Conservation (phyloP, 495 filamentous ascomycete species). For the Xylaria grammica region DNA sequence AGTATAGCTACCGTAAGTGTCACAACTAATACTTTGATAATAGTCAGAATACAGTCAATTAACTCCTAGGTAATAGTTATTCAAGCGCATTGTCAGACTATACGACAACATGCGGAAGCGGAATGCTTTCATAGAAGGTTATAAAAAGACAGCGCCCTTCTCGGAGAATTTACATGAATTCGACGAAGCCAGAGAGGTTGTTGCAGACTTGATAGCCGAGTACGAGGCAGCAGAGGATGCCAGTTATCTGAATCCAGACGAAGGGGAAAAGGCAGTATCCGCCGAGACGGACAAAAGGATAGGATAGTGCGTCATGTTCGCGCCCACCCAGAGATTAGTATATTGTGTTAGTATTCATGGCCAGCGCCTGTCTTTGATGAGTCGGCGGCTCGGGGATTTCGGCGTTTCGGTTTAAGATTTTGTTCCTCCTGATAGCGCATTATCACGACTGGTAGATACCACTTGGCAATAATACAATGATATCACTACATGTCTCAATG, state of each 20-base stretch:
- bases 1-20: constrained; percentile 81
- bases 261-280: constrained; percentile 51
- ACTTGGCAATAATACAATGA: constrained; percentile 15
- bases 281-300: constrained; percentile 54
- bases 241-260: constrained; percentile 79
- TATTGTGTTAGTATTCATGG: constrained; percentile 10
- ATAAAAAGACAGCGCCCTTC: constrained; percentile 94
- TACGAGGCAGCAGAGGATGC: constrained; percentile 94
- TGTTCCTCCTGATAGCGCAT: constrained; percentile 5
- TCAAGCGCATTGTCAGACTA: constrained; percentile 88
- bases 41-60: not conserved
- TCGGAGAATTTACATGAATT: constrained; percentile 90
- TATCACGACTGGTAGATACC: constrained; percentile 21
- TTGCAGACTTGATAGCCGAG: constrained; percentile 85
- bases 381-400: not conserved
- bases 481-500: constrained; percentile 2
- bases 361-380: not conserved
- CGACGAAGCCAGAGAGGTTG: constrained; percentile 89
- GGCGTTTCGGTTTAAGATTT: constrained; percentile 22
- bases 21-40: not conserved
- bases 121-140: constrained; percentile 93
- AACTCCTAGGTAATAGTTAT: constrained; percentile 57
- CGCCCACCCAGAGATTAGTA: constrained; percentile 12
- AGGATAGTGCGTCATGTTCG: constrained; percentile 19
- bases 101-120: constrained; percentile 93